phyloP scores from a whole-genome alignment of 305 asterid genomes.

The Caryopteris hybrid region DNA sequence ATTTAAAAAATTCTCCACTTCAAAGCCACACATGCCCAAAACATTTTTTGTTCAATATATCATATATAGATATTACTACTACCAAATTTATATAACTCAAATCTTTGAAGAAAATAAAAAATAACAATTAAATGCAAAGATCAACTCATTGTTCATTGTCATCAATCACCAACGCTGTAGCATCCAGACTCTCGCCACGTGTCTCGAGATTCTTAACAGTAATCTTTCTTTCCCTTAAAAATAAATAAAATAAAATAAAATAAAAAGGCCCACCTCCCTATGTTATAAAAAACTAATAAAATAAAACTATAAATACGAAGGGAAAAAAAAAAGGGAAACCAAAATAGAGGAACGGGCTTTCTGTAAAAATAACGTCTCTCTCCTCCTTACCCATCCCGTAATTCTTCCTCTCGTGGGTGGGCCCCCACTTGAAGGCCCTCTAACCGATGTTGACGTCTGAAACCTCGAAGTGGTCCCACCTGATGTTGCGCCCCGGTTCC shows the following conservation, averaged over 20 bases:
- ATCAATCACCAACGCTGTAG: not conserved
- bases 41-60: too few relatives aligned
- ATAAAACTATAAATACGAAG: not conserved
- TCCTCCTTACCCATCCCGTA: conserved; percentile 14
- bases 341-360: conserved; percentile 14
- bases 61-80: too few relatives aligned
- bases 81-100: too few relatives aligned
- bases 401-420: conserved; percentile 20
- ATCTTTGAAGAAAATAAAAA: not conserved
- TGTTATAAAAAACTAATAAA: not conserved
- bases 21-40: too few relatives aligned
- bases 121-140: not conserved
- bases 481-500: not conserved
- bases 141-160: not conserved
- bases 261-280: not conserved
- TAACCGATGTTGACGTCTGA: conserved; percentile 36
- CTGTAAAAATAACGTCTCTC: conserved; percentile 6
- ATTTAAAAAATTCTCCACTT: too few relatives aligned
- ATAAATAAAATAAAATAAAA: too few relatives aligned
- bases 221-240: not conserved
- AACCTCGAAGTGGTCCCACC: conserved; percentile 28
- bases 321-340: not conserved
- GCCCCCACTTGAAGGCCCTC: conserved; percentile 24
- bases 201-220: conserved; percentile 2
- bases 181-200: conserved; percentile 7